Base-by-base conservation (phyloP, 129 eudicot genomes). In the Cynara cardunculus region DNA sequence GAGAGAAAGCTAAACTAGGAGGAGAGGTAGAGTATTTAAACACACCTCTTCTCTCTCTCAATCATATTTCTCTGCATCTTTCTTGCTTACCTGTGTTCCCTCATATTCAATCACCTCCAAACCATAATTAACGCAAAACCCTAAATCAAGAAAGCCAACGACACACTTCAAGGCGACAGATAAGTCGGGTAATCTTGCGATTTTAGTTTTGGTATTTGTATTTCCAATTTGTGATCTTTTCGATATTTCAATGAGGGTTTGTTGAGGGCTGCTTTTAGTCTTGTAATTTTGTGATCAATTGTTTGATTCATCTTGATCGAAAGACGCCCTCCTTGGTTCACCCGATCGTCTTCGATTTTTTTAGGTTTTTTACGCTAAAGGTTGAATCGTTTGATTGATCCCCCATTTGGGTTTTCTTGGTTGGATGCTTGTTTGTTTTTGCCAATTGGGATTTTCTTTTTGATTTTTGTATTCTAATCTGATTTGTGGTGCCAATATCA, bases 341-440 rank as follows among this genome's bases (percentile, higher is more conserved):
- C 27, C 59, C 7, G 34, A 76, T 76, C 71, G 22, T 75, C 2
- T 64, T 64, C 28, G 69, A 19, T 22, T 19, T 24, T 7, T 64
- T 64, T 64, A 64, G 69, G 69, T 64, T 64, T 64, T 64, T 22
- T 7, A 19, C 69, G 69, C 2, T 73, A 64, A 73, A 81, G 74
- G 31, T 81, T 74, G 80, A 81, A 73, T 73, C 80, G 65, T 74
- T 74, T 4, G 21, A 8, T 65, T 74, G 80, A 81, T 81, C 75
- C 66, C 25, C 44, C 68, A 12, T 27, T 73, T 72, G 71, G 61
- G 27, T 71, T 30, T 56, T 75, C 46, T 61, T 30, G 78, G 14
- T 19, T 53, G 70, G 62, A 56, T 75, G 71, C 14, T 77, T 24
- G 73, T 25, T 39, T 78, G 81, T 25, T 78, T 78, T 78, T 26